Percentiles rank a stretch among this genome's conserved stretches.
Evolutionary conservation across 768 basidiomycete species (phyloP).

Genomic region (Trametes maxima): DNA sequence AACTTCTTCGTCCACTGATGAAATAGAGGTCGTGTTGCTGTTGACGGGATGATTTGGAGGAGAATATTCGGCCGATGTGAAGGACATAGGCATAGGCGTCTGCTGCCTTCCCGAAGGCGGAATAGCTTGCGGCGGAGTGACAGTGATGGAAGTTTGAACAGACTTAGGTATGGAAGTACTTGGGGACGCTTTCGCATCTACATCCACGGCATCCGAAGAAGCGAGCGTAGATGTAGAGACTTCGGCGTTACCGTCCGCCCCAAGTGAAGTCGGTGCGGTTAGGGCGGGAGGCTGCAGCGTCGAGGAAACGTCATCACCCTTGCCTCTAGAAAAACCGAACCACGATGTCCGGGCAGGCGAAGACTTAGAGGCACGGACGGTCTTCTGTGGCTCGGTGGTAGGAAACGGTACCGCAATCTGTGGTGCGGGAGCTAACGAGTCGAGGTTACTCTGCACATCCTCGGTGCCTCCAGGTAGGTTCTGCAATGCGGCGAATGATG

Average conservation of each 20-base stretch:
- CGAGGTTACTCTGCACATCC: not conserved
- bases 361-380: conserved; percentile 11
- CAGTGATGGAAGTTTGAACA: not conserved
- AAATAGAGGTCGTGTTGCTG: conserved; percentile 21
- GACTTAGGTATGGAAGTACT: not conserved
- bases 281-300: not conserved
- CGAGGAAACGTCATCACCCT: not conserved
- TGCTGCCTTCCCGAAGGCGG: not conserved
- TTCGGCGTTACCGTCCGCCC: not conserved
- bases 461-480: not conserved
- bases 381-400: conserved; percentile 8
- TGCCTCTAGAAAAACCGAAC: conserved; percentile 22
- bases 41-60: conserved; percentile 9
- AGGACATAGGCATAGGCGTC: conserved; percentile 9
- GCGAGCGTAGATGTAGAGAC: not conserved
- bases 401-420: conserved; percentile 8
- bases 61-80: conserved; percentile 15
- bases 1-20: conserved; percentile 28
- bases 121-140: conserved; percentile 9
- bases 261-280: not conserved
- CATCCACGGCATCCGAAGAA: not conserved
- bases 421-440: not conserved
- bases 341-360: conserved; percentile 20
- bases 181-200: not conserved
- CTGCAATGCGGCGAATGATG: not conserved